Base-by-base conservation (phyloP, 345 rosid species). In the Bruguiera parviflora region DNA sequence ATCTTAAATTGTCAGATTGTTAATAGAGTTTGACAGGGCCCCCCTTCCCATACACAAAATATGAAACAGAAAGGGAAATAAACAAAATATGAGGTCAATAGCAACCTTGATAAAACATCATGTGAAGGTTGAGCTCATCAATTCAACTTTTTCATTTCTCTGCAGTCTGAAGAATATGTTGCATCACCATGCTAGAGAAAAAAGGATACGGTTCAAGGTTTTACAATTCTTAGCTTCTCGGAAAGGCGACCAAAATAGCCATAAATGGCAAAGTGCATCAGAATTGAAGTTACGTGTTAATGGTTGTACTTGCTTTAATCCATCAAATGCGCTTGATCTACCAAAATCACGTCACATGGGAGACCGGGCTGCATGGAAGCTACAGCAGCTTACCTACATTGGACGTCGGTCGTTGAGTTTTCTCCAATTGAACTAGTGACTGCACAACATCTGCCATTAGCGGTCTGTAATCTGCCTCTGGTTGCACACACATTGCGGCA, bases 401-500 rank as follows among this genome's bases (percentile, higher is more conserved):
- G 47, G 92, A 72, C 19, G 74, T 69, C 69, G 90, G 78, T 63
- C 88, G 79, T 66, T 88, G 89, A 66, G 73, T 67, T 82, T 84
- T 93, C 64, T 85, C 91, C 66, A 95, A 73, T 0, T 97, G 98
- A 53, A 87, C 86, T 31, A 91, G 79, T 7, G 97, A 95, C 78
- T 91, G 92, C 75, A 91, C 96, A 8, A 91, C 96, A 65, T 91
- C 97, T 7, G 99, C 97, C 97, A 94, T 91, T 58, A 94, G 68
- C 24, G 92, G 99, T 77, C 97, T 81, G 84, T 94, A 94, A 73
- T 91, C 97, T 8, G 96, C 86, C 76, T 89, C 93, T 16, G 86
- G 91, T 73, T 91, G 93, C 70, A 89, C 99, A 56, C 97, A 95
- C 97, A 95, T 89, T 62, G 96, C 93, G 46, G 99, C 96, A 61